Evolutionary conservation across 306 rosid genomes (phyloP).

Genomic region (Vicia villosa): DNA sequence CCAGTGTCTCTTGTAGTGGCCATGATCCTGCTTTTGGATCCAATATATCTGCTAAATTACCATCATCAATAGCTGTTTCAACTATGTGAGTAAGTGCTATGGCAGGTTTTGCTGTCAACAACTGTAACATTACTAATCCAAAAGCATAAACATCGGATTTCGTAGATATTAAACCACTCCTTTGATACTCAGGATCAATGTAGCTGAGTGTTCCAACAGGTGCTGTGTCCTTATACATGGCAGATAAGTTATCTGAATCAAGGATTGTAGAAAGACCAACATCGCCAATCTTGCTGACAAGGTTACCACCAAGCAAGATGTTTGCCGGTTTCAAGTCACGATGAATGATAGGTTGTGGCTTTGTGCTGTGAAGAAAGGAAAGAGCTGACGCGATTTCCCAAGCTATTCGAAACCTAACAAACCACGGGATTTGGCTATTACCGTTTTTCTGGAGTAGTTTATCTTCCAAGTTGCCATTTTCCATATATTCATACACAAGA

Average conservation of each 20-base stretch:
- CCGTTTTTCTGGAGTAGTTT: constrained; percentile 56
- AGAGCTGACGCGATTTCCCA: constrained; percentile 96
- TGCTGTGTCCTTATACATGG: constrained; percentile 53
- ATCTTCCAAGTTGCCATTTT: constrained; percentile 90
- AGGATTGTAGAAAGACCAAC: constrained; percentile 82
- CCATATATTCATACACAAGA: constrained; percentile 91
- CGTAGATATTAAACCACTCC: constrained; percentile 71
- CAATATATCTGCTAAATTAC: constrained; percentile 55
- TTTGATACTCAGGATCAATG: constrained; percentile 96
- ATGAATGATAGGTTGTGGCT: constrained; percentile 85
- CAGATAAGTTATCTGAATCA: constrained; percentile 56
- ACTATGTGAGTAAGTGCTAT: constrained; percentile 73
- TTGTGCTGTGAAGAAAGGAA: constrained; percentile 79
- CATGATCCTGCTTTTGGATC: constrained; percentile 83
- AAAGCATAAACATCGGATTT: constrained; percentile 91
- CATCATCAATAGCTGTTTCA: constrained; percentile 67
- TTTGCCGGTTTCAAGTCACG: constrained; percentile 95
- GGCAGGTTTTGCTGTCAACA: constrained; percentile 85
- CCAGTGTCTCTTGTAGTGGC: constrained; percentile 77
- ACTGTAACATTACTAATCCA: constrained; percentile 87
- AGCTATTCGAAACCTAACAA: constrained; percentile 82
- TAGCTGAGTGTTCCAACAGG: constrained; percentile 90
- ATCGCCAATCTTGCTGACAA: constrained; percentile 93
- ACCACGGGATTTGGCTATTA: constrained; percentile 80
- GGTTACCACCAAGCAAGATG: constrained; percentile 81